Evolutionary conservation across 305 asterid genomes (phyloP), one percentile per base, ranked within the genome.

Genomic region (Plantago lanceolata): DNA sequence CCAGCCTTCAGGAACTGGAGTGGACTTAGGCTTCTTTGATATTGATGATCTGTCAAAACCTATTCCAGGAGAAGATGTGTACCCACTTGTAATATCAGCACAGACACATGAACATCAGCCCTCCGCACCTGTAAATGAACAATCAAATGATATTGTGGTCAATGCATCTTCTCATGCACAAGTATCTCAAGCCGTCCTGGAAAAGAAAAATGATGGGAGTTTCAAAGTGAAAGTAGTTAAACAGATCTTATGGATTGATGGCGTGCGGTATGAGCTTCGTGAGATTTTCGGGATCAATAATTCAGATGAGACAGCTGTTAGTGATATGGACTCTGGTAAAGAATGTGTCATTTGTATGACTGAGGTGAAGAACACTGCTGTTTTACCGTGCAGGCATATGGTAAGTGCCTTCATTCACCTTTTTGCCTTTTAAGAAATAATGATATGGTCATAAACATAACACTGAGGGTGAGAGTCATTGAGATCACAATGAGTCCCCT

Each of bases 331-430:
- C 35, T 80, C 84, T 0, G 98, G 93, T 66, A 87, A 89, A 82
- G 98, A 87, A 64, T 92, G 98, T 52, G 88, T 89, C 66, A 87
- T 92, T 76, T 92, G 98, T 76, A 81, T 90, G 95, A 90, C 96
- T 26, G 97, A 87, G 74, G 91, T 70, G 47, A 90, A 82, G 78
- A 86, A 88, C 72, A 88, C 94, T 0, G 93, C 95, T 55, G 95
- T 86, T 72, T 75, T 90, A 75, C 96, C 97, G 1, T 90, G 97
- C 63, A 71, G 97, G 67, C 97, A 90, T 85, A 86, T 90, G 97
- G 97, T 90, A 80, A 82, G 72, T 68, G 57, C 65, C 66, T 26
- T 19, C 31, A 61, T 65, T 57, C 48, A 50, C 20, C 49, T 33
- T 33, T 40, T 50, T 62, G 2, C 58, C 26, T 33, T 56, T 63